Percentiles rank a stretch among this genome's conserved stretches.
phyloP scores from a whole-genome alignment of 495 filamentous ascomycete genomes.

The Aspergillus sclerotioniger region DNA sequence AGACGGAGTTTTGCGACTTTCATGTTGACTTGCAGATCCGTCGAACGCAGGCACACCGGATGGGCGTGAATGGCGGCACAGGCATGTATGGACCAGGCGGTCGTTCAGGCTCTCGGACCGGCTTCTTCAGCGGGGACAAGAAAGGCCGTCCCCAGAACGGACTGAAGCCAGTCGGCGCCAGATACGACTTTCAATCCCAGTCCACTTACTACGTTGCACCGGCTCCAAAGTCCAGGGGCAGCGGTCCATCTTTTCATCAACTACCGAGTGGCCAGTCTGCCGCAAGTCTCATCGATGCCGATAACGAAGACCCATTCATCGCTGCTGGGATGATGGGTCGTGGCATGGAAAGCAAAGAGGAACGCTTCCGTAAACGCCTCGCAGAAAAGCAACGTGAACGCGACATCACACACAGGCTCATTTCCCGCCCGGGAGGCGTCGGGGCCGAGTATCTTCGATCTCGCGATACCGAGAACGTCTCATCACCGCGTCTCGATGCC shows the following conservation, averaged over 20 bases:
- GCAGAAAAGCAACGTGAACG: constrained; percentile 74
- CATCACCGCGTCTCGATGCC: constrained; percentile 2
- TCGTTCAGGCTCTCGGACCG: constrained; percentile 41
- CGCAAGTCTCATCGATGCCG: constrained; percentile 66
- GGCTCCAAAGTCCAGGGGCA: constrained; percentile 29
- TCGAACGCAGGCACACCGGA: constrained; percentile 65
- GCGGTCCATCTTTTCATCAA: constrained; percentile 25
- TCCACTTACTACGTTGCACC: constrained; percentile 59
- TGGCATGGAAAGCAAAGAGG: constrained; percentile 56
- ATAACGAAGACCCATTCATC: constrained; percentile 56
- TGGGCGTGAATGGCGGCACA: constrained; percentile 71
- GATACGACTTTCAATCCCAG: constrained; percentile 59
- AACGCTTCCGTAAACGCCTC: constrained; percentile 65
- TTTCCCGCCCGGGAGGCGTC: constrained; percentile 56
- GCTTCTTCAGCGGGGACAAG: constrained; percentile 44
- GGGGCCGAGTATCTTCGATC: constrained; percentile 76
- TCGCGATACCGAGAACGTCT: constrained; percentile 27
- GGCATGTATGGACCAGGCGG: constrained; percentile 51
- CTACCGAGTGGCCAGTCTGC: constrained; percentile 44
- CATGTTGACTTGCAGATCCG: constrained; percentile 79
- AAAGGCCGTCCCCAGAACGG: constrained; percentile 35
- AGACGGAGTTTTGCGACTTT: constrained; percentile 90
- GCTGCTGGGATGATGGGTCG: constrained; percentile 47
- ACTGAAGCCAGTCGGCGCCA: constrained; percentile 43
- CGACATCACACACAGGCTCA: constrained; percentile 72